These are phyloP conservation scores for Phytophthora europaea DNA, from an alignment of 352 stramenopile species.

Conservation along the genomic window DNA sequence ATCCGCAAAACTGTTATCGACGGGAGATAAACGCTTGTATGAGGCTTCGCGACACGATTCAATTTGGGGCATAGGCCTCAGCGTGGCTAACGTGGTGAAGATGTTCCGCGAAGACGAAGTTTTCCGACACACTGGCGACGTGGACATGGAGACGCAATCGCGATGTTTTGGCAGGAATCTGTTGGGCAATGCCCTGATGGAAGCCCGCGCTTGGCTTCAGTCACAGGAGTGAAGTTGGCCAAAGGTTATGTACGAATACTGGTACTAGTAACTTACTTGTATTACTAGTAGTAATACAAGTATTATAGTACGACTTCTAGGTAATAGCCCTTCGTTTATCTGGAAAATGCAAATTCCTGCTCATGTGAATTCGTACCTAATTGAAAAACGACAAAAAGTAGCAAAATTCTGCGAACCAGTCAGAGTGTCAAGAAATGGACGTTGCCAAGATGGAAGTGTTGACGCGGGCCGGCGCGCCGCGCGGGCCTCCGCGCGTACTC, in stretches of 20 bases:
- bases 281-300: too few species aligned
- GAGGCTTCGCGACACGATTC: conserved; percentile 58
- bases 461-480: conserved; percentile 29
- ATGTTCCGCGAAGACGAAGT: conserved; percentile 46
- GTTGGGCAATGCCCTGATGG: conserved; percentile 66
- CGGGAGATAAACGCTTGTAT: conserved; percentile 59
- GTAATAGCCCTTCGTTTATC: too few species aligned
- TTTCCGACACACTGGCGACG: conserved; percentile 53
- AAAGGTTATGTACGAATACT: not conserved
- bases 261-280: too few species aligned
- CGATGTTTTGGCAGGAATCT: conserved; percentile 65
- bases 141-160: conserved; percentile 37
- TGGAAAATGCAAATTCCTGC: too few species aligned
- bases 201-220: conserved; percentile 56
- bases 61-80: conserved; percentile 74
- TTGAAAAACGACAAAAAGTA: not conserved
- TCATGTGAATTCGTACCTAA: not conserved
- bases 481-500: conserved; percentile 38
- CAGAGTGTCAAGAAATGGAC: conserved; percentile 27
- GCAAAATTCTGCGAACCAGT: conserved; percentile 12
- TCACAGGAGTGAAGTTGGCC: conserved; percentile 18
- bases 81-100: conserved; percentile 45
- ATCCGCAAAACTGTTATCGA: conserved; percentile 48
- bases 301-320: too few species aligned
- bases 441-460: conserved; percentile 55